Percentiles rank a stretch among this genome's conserved stretches.
Evolutionary conservation across 768 basidiomycete genomes (phyloP).

Genomic region (Pisolithus microcarpus): DNA sequence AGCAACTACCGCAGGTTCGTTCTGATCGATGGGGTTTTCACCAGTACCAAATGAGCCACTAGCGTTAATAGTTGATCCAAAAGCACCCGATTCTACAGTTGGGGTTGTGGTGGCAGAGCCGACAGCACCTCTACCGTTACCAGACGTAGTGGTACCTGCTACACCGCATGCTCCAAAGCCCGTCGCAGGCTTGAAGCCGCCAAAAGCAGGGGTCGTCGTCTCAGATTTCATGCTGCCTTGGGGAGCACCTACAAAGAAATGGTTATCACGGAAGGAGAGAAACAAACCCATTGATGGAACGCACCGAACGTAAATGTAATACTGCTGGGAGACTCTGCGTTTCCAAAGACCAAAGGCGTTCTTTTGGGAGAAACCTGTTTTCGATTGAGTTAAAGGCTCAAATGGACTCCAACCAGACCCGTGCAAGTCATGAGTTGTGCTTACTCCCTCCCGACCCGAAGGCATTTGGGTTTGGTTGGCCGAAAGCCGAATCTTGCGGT

Average conservation of each 20-base stretch:
- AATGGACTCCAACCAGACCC: slow-evolving; percentile 18
- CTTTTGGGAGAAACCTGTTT: slow-evolving; percentile 47
- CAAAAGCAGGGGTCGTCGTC: slow-evolving; percentile 45
- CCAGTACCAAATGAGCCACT: slow-evolving; percentile 38
- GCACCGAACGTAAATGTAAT: slow-evolving; percentile 33
- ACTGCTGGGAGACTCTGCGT: slow-evolving; percentile 32
- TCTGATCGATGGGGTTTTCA: slow-evolving; percentile 52
- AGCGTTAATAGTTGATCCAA: slow-evolving; percentile 23
- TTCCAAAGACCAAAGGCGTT: slow-evolving; percentile 72
- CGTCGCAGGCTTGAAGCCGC: slow-evolving; percentile 57
- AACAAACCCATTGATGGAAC: slow-evolving; percentile 4
- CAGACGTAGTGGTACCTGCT: slow-evolving; percentile 45
- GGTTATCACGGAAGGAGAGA: slow-evolving; percentile 3
- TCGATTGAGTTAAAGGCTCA: slow-evolving; percentile 12
- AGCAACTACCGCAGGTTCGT: slow-evolving; percentile 36
- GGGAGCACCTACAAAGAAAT: slow-evolving; percentile 25
- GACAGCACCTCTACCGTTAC: slow-evolving; percentile 37
- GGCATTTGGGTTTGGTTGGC: slow-evolving; percentile 45
- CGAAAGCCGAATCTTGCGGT: slow-evolving; percentile 53
- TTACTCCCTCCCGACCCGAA: slow-evolving; percentile 50
- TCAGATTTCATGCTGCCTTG: slow-evolving; percentile 31
- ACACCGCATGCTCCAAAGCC: slow-evolving; percentile 73
- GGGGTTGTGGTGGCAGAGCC: slow-evolving; percentile 26
- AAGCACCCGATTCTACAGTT: slow-evolving; percentile 25
- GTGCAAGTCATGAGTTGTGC: slow-evolving; percentile 17